Evolutionary conservation across 495 filamentous ascomycete species (phyloP), one percentile per base, ranked within the genome.

Genomic region (Terfezia claveryi): DNA sequence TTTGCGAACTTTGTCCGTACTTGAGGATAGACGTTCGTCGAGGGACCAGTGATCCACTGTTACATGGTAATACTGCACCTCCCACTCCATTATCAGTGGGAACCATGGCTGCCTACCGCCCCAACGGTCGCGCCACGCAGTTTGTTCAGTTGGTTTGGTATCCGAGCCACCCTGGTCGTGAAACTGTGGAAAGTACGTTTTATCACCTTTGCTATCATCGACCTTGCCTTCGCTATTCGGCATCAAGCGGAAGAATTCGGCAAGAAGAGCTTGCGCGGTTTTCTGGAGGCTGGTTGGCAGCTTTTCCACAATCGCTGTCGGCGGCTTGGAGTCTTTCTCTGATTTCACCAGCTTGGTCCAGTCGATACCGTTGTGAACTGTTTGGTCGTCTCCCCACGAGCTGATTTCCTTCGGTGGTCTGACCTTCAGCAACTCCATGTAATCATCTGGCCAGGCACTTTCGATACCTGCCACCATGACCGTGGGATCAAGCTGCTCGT

Each of bases 71-170:
- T 77, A 80, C 49, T 70, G 63, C 0, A 58, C 67, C 58, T 77
- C 72, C 74, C 73, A 78, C 58, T 78, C 76, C 0, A 75, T 32
- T 49, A 72, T 78, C 0, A 77, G 61, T 0, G 75, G 73, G 44
- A 68, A 66, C 65, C 66, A 77, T 0, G 74, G 72, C 52, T 77
- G 72, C 0, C 53, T 63, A n/a, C 68, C 53, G 10, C 53, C 55
- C 72, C 71, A 76, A 0, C 51, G 52, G 51, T 74, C 68, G 0
- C 70, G 57, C 57, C 59, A 59, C n/a, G 11, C 1, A 12, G n/a
- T 23, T 20, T 46, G 41, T 14, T 46, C 41, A 14, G 41, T 20
- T 23, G 57, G 56, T 32, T 32, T 32, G 23, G 55, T 59, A 27
- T 59, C 14, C 8, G 36, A 10, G 1, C 20, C 49, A 10, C 51